These are phyloP conservation scores for Luffa aegyptiaca DNA, from an alignment of 306 rosid species.

Conservation along the genomic window DNA sequence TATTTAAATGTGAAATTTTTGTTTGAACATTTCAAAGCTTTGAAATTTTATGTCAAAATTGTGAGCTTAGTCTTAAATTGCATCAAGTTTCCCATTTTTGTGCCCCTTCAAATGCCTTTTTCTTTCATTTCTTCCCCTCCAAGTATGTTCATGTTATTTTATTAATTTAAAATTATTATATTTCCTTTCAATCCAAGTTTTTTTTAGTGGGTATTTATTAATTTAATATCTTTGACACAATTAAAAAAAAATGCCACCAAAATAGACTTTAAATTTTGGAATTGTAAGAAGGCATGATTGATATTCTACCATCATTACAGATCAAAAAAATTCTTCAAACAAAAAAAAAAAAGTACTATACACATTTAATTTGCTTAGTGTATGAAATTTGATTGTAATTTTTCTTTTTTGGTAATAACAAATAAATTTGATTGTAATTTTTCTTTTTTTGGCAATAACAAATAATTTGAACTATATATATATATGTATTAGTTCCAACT, in stretches of 20 bases:
- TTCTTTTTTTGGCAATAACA: no score
- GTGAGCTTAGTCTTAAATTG: background rate
- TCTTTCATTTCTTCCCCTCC: background rate
- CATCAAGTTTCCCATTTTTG: background rate
- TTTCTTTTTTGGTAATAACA: no score
- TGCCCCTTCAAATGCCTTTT: background rate
- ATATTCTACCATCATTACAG: background rate
- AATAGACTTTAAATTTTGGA: background rate
- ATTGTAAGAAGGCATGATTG: background rate
- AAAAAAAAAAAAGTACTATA: background rate
- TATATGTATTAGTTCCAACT: no score
- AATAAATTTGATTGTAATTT: no score
- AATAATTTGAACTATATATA: no score
- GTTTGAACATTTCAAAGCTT: background rate
- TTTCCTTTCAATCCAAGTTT: background rate
- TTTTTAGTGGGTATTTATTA: background rate
- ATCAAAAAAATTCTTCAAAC: background rate
- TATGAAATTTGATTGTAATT: background rate
- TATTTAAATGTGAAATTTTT: background rate
- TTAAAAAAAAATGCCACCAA: background rate
- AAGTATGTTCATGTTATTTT: background rate
- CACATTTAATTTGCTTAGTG: background rate
- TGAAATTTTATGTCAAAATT: background rate
- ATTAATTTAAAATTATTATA: background rate
- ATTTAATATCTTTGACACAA: background rate